Conservation (phyloP, 2,329 filamentous ascomycete species). For the Fusarium staphyleae region DNA sequence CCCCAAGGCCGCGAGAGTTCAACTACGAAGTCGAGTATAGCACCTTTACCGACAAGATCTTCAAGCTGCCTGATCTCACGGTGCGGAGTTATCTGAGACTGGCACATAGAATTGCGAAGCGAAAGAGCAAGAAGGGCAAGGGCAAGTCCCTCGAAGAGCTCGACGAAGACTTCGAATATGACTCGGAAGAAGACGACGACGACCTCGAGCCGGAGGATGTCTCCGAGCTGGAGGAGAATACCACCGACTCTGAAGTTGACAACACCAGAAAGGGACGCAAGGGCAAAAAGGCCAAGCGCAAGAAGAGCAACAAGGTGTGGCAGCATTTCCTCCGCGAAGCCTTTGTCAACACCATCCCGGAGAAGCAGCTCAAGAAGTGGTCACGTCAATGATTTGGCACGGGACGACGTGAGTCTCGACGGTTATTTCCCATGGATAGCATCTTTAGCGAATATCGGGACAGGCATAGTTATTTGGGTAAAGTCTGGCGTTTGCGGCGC, state of each 20-base stretch:
- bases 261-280: constrained; percentile 45
- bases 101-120: constrained; percentile 75
- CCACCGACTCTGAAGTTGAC: constrained; percentile 24
- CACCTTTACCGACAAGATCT: constrained; percentile 78
- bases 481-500: constrained; percentile 25
- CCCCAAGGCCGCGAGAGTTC: constrained; percentile 69
- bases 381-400: constrained; percentile 34
- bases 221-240: constrained; percentile 23
- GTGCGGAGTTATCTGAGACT: constrained; percentile 81
- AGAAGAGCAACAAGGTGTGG: constrained; percentile 73
- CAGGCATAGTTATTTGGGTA: constrained; percentile 13
- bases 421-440: constrained; percentile 16
- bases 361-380: constrained; percentile 67
- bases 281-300: constrained; percentile 55
- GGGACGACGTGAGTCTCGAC: not conserved
- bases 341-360: constrained; percentile 76
- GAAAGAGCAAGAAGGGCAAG: constrained; percentile 23
- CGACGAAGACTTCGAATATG: constrained; percentile 39
- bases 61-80: constrained; percentile 81
- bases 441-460: constrained; percentile 31
- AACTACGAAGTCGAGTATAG: constrained; percentile 84
- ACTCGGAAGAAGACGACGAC: constrained; percentile 38
- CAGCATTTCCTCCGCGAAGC: constrained; percentile 78
- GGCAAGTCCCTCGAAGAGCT: constrained; percentile 30
- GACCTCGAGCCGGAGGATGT: constrained; percentile 23